Conservation (phyloP, 2,329 filamentous ascomycete genomes). For the Dactylellina cionopaga region DNA sequence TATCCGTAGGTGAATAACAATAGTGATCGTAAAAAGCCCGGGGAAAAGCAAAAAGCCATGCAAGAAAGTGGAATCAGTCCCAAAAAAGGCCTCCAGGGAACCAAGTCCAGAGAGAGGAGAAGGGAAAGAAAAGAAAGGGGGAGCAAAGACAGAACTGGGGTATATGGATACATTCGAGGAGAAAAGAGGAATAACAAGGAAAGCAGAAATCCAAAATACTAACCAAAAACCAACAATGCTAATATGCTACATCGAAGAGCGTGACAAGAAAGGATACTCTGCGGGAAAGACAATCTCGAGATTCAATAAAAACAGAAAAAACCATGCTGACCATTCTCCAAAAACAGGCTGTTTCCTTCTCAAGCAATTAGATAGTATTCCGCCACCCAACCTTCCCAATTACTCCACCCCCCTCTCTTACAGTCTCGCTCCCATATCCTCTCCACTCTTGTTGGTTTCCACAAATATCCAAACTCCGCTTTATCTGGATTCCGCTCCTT, state of each 20-base stretch:
- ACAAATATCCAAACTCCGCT: conserved; percentile 29
- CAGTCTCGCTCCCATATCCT: conserved; percentile 52
- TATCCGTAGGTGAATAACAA: too few relatives aligned
- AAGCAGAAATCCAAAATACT: conserved; percentile 5
- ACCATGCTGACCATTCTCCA: not conserved
- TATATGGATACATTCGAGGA: conserved; percentile 28
- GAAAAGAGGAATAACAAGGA: conserved; percentile 1
- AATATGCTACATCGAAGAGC: conserved; percentile 44
- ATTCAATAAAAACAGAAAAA: conserved; percentile 2
- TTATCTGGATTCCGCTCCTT: conserved; percentile 27
- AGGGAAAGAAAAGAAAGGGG: not conserved
- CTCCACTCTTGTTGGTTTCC: conserved; percentile 41
- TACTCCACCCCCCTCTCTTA: conserved; percentile 50
- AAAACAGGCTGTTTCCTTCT: conserved; percentile 9
- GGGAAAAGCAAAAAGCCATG: conserved; percentile 9
- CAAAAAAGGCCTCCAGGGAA: not conserved
- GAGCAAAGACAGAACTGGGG: conserved; percentile 5
- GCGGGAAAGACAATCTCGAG: too few relatives aligned
- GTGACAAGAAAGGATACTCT: not conserved
- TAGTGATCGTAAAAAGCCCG: conserved; percentile 6
- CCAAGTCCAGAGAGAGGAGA: not conserved
- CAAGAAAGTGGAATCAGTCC: conserved; percentile 4
- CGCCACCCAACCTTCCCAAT: conserved; percentile 51
- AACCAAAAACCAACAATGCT: conserved; percentile 23
- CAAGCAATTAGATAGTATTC: conserved; percentile 50